These are phyloP conservation scores for Dendrobium catenatum DNA, from an alignment of 106 monocot genomes.

Conservation along the genomic window DNA sequence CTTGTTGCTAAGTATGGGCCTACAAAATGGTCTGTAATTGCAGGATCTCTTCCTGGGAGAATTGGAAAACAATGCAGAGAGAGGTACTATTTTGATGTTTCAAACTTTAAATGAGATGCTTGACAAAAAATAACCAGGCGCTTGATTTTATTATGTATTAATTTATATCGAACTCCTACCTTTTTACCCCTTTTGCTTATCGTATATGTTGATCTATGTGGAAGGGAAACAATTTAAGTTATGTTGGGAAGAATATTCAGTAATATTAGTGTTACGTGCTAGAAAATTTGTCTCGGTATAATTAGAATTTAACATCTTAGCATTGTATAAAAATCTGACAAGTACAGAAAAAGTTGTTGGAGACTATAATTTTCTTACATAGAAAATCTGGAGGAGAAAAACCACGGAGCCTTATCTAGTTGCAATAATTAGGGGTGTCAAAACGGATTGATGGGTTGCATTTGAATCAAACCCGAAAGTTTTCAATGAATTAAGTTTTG, in stretches of 20 bases:
- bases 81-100: slow-evolving; percentile 27
- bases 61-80: slow-evolving; percentile 85
- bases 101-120: background rate
- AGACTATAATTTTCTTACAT: too few relatives aligned
- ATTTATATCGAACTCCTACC: background rate
- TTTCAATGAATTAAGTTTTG: background rate
- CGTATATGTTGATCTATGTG: background rate
- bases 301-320: too few relatives aligned
- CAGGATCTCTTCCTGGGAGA: slow-evolving; percentile 63
- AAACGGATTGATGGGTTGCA: too few relatives aligned
- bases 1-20: slow-evolving; percentile 64
- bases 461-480: background rate
- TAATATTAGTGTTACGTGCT: background rate
- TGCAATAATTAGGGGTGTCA: too few relatives aligned
- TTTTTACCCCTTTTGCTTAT: background rate
- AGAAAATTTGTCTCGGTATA: too few relatives aligned
- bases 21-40: slow-evolving; percentile 72
- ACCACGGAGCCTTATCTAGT: too few relatives aligned
- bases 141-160: background rate
- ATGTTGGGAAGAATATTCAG: background rate
- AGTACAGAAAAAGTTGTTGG: too few relatives aligned
- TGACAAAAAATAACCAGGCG: background rate
- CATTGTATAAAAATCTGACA: too few relatives aligned
- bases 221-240: background rate
- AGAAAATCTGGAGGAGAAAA: too few relatives aligned